These are phyloP conservation scores for Wickerhamiella kurtzmanii DNA, from an alignment of 805 yeast genomes.

Conservation along the genomic window DNA sequence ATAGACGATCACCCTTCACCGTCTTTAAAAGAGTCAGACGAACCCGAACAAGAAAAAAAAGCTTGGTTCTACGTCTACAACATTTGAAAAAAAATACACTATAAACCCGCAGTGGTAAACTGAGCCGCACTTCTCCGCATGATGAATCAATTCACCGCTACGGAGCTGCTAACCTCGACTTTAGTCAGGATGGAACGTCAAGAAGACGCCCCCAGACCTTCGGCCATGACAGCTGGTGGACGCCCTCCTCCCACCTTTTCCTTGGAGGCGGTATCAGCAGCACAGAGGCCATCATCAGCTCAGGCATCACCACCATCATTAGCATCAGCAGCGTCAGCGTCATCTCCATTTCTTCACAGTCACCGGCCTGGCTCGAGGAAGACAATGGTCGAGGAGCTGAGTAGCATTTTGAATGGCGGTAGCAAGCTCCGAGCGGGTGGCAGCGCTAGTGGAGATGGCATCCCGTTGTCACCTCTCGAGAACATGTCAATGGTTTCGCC, in stretches of 20 bases:
- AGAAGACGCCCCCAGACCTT: neutral
- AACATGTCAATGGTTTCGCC: constrained; percentile 26
- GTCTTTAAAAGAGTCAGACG: no score
- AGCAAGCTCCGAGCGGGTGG: neutral
- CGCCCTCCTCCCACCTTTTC: neutral
- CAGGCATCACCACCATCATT: neutral
- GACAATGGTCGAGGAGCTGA: neutral
- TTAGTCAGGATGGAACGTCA: constrained; percentile 1
- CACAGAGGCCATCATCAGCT: no score
- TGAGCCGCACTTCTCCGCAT: no score
- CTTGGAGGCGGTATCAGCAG: no score
- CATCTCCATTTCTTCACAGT: neutral
- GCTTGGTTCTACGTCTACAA: no score
- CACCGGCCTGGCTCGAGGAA: neutral
- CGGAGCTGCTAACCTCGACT: neutral
- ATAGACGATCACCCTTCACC: neutral
- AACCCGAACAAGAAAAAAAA: no score
- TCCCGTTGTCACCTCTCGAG: neutral
- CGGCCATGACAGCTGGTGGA: neutral
- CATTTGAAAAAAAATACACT: no score
- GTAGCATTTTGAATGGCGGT: neutral
- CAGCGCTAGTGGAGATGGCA: neutral
- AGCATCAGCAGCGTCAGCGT: neutral
- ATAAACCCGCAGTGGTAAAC: no score
- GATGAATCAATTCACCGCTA: neutral